Evolutionary conservation across 2,329 filamentous ascomycete genomes (phyloP).

Genomic region (Colletotrichum tabaci): DNA sequence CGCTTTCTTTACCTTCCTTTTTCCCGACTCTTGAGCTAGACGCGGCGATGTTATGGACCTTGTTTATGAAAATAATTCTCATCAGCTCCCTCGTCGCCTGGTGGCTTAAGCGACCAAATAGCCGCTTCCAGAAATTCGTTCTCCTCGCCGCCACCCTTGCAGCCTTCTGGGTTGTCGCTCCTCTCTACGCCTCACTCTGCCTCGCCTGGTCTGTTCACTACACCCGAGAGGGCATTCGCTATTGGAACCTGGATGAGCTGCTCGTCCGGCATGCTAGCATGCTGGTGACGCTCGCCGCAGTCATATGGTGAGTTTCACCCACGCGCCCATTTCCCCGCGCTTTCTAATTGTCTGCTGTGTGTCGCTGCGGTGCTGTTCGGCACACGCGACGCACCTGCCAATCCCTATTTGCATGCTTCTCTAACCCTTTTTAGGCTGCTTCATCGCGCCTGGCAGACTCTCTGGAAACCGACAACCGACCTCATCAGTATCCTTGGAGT

Average conservation of each 20-base stretch:
- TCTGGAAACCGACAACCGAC: conserved; percentile 91
- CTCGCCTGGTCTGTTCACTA: conserved; percentile 42
- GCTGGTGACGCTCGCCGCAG: conserved; percentile 67
- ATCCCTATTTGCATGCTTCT: background rate
- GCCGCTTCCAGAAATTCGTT: conserved; percentile 39
- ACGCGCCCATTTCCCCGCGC: conserved; percentile 16
- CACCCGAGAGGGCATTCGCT: conserved; percentile 40
- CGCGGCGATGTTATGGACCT: conserved; percentile 45
- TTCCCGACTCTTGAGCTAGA: conserved; percentile 31
- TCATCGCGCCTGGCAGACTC: conserved; percentile 87
- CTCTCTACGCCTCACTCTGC: conserved; percentile 35
- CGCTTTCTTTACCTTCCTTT: conserved; percentile 18
- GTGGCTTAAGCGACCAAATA: conserved; percentile 42
- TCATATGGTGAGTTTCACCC: conserved; percentile 64
- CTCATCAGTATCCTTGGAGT: conserved; percentile 92
- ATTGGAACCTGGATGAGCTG: conserved; percentile 62
- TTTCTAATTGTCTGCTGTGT: conserved; percentile 24
- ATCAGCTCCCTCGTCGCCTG: conserved; percentile 44
- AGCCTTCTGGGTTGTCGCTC: conserved; percentile 42
- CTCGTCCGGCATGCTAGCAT: conserved; percentile 67
- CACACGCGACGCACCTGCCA: conserved; percentile 10
- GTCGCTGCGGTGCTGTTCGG: background rate
- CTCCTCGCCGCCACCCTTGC: conserved; percentile 38
- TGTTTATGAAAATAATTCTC: conserved; percentile 43
- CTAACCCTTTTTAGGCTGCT: conserved; percentile 73